Percentiles rank a stretch among this genome's conserved stretches.
phyloP scores from a whole-genome alignment of 306 rosid genomes.

The Pyrus communis region DNA sequence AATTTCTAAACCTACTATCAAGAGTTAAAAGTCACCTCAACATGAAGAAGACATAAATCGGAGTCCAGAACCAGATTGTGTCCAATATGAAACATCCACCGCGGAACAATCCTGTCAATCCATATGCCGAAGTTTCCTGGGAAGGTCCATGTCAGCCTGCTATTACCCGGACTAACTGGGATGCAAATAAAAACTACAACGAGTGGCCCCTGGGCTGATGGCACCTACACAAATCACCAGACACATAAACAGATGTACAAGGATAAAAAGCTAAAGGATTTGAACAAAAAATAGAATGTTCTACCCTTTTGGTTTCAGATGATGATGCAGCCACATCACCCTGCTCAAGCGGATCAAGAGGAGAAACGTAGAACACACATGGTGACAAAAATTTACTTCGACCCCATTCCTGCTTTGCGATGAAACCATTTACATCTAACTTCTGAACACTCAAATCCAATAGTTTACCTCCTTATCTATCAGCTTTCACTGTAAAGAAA shows the following conservation, averaged over 20 bases:
- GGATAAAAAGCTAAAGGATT: not conserved
- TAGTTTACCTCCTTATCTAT: slow-evolving; percentile 96
- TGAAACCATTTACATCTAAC: slow-evolving; percentile 59
- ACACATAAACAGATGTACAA: not conserved
- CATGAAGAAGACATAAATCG: slow-evolving; percentile 85
- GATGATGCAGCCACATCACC: slow-evolving; percentile 36
- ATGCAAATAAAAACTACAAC: slow-evolving; percentile 56
- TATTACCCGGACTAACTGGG: slow-evolving; percentile 89
- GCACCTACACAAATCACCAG: slow-evolving; percentile 34
- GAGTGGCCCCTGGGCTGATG: slow-evolving; percentile 27
- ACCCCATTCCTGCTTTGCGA: slow-evolving; percentile 44
- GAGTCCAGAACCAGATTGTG: slow-evolving; percentile 85
- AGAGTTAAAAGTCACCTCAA: slow-evolving; percentile 56
- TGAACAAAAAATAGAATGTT: not conserved
- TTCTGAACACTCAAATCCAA: slow-evolving; percentile 44
- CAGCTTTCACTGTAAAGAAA: slow-evolving; percentile 49
- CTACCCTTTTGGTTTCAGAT: slow-evolving; percentile 45
- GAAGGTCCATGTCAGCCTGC: slow-evolving; percentile 86
- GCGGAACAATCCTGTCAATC: slow-evolving; percentile 69
- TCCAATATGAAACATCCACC: slow-evolving; percentile 86
- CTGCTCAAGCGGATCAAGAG: slow-evolving; percentile 23
- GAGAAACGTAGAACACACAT: slow-evolving; percentile 48
- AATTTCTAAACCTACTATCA: not conserved
- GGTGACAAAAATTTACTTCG: slow-evolving; percentile 58
- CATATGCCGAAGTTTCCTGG: slow-evolving; percentile 74